Evolutionary conservation across 2,329 filamentous ascomycete species (phyloP), one percentile per base, ranked within the genome.

Genomic region (Ophiostoma ips): DNA sequence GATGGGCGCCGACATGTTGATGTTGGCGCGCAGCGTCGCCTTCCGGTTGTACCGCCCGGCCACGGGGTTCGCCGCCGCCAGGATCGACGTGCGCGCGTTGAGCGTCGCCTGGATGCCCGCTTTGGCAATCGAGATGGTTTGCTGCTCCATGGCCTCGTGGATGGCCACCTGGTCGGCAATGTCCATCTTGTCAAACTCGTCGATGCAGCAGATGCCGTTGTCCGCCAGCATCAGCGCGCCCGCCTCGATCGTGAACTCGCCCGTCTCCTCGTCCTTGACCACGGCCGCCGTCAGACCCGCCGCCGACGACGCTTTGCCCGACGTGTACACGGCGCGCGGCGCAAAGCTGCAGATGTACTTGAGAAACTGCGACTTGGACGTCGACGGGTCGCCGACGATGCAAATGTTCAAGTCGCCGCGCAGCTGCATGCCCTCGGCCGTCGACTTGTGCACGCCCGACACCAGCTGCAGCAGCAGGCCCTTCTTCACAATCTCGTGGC

Each of bases 111-210:
- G 92, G 52, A 98, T 98, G 60, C 92, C 92, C 5, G 92, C 92
- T 69, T 98, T 98, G 53, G 92, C 90, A 60, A 98, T 98, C 9
- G 88, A 95, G 57, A 98, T 98, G 5, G 92, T 98, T 68, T 98
- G 92, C 71, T 98, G 92, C 77, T 98, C 92, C 92, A 98, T 98
- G 53, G 92, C 92, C 79, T 98, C 92, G 76, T 98, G 92, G 61
- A 98, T 98, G 57, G 92, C 92, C 50, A 98, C 92, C 69, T 98
- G 92, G 64, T 98, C 92, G 48, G 72, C 81, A 55, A 98, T 85
- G 61, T 98, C 92, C 92, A 98, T 98, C 71, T 98, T 98, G 77
- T 98, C 92, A 59, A 98, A 98, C 64, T 98, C 92, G 63, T 98
- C 92, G 63, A 98, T 98, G 53, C 88, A 89, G 66, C 92, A 98